These are phyloP conservation scores for Sechiopsis laciniata DNA, from an alignment of 306 rosid genomes.

Conservation along the genomic window DNA sequence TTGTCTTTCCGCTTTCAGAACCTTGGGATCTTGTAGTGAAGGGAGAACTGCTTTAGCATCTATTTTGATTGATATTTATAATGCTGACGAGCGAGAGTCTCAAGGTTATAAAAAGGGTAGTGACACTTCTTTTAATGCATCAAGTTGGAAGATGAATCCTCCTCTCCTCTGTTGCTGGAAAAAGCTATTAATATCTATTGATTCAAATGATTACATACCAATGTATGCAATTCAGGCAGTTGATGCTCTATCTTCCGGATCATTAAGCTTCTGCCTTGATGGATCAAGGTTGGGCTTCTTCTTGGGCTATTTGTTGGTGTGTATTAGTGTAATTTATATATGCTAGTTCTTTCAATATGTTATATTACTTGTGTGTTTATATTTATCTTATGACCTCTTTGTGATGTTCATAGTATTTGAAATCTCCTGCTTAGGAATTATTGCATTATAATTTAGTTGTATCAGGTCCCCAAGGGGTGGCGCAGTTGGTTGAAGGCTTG, in stretches of 20 bases:
- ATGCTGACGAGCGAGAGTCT: slow-evolving; percentile 36
- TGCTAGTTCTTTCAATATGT: background rate
- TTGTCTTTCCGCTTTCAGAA: slow-evolving; percentile 67
- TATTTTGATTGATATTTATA: slow-evolving; percentile 30
- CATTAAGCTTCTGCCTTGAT: slow-evolving; percentile 60
- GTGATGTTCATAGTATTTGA: background rate
- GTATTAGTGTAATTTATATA: background rate
- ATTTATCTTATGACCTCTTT: background rate
- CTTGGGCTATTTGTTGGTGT: slow-evolving; percentile 18
- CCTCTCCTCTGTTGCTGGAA: slow-evolving; percentile 74
- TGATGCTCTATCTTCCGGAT: slow-evolving; percentile 55
- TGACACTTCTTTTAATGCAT: slow-evolving; percentile 35
- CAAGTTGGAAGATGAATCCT: slow-evolving; percentile 62
- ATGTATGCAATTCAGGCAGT: slow-evolving; percentile 49
- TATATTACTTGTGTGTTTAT: background rate
- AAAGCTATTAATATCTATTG: slow-evolving; percentile 57
- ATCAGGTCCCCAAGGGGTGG: too few species aligned
- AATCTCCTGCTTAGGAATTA: background rate
- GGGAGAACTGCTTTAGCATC: slow-evolving; percentile 64
- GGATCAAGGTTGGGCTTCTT: slow-evolving; percentile 56
- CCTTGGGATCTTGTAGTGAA: slow-evolving; percentile 54
- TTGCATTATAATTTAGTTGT: background rate
- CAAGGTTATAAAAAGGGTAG: slow-evolving; percentile 40
- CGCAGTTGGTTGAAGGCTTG: too few species aligned
- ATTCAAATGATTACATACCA: slow-evolving; percentile 49